Evolutionary conservation across 345 rosid genomes (phyloP), one percentile per base, ranked within the genome.

Genomic region (Ceriops tagal): DNA sequence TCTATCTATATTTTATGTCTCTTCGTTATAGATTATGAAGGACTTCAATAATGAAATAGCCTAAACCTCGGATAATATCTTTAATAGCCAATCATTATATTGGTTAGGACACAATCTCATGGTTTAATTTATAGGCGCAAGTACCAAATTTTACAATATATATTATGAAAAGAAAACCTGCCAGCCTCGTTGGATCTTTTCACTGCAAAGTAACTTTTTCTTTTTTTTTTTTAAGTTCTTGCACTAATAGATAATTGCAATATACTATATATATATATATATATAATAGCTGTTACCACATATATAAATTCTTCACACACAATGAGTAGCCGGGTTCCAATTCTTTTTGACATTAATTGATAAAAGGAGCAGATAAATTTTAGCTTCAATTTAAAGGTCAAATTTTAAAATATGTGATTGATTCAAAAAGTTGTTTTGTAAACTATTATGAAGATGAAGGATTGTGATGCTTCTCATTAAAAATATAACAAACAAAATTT

Each of bases 391-490:
- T 65, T 20, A 32, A 8, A 51, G 62, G 77, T 81, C 84, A 81
- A 81, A 71, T 74, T 61, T 53, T 74, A 80, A 74, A 77, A 31
- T 49, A 71, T 57, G 66, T 5, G 28, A 65, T 53, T 58, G 75
- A 51, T 68, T 55, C 30, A 51, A 74, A 78, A 80, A 56, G 58
- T 57, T 56, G 61, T 31, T 68, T 68, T 49, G 58, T 39, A 61
- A 75, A 72, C 57, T 62, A 34, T 68, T 65, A 65, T 56, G 24
- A 62, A 43, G 66, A 4, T 65, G 61, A 73, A 68, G 67, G 79
- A 59, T 26, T 75, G 75, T 60, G 79, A 75, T 75, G 64, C 73
- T 77, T 67, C 53, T 78, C 49, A 63, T 47, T 72, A 57, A 65
- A 71, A 62, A 39, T 62, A 77, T 62, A 51, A 49, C 21, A 13